Base-by-base conservation (phyloP, 257 asterid species). In the Eustoma russellianum region DNA sequence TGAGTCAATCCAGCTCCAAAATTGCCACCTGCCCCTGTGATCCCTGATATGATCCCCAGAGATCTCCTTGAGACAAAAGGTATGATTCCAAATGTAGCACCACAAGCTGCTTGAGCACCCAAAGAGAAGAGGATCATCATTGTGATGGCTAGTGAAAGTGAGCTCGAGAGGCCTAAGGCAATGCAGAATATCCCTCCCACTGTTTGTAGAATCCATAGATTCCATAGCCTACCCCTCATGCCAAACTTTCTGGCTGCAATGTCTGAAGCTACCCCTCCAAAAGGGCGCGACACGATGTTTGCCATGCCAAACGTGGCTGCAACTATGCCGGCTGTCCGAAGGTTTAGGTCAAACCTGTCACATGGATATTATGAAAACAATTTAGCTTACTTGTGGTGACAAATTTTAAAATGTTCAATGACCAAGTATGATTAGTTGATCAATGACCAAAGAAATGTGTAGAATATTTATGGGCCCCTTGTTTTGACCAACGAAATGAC, bases 201-300 rank as follows among this genome's bases (percentile, higher is more conserved):
- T 0, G 89, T 76, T 45, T 83, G 94, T 0, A 78, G 59, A 18
- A 66, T 68, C 82, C 86, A 83, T 0, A 83, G 69, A 1, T 56
- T 59, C 94, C 89, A 83, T 3, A 83, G 69, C 9, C 94, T 52
- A 0, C 94, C 94, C 56, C 89, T 68, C 94, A 83, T 83, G 5
- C 94, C 89, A 7, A 74, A 80, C 11, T 8, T 62, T 8, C 28
- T 51, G 0, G 89, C 86, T 0, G 80, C 55, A 0, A 44, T 13
- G n/a, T 83, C 89, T 0, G 86, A 83, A 0, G 82, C 69, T 9
- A 35, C 78, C 0, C 86, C 93, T 0, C 93, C 93, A 2, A 76
- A 76, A 0, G 89, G 86, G 0, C 82, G 77, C 0, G 93, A 82
- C 0, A 83, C 3, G 3, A 80, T 46, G 16, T 83, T 83, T 3